Percentiles rank a stretch among this genome's conserved stretches.
Conservation (phyloP, 352 stramenopile genomes). For the Globisporangium nodosum region DNA sequence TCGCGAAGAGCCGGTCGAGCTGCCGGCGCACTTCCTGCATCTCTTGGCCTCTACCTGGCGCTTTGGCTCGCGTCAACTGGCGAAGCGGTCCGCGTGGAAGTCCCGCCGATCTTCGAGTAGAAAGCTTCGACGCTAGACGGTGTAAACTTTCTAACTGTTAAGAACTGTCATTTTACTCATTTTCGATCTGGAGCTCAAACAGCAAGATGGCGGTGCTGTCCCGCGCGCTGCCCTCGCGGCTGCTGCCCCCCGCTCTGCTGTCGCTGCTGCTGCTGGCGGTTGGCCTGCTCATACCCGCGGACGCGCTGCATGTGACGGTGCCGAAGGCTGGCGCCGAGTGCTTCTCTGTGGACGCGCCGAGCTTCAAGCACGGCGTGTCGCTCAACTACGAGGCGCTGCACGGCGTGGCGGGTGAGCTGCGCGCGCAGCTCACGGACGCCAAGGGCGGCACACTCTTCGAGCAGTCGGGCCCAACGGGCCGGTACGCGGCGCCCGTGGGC, state of each 20-base stretch:
- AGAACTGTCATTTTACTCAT: too few relatives aligned
- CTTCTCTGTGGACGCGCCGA: conserved; percentile 65
- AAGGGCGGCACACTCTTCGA: conserved; percentile 52
- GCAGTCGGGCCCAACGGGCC: conserved; percentile 41
- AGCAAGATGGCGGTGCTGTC: neutral
- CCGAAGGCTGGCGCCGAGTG: conserved; percentile 43
- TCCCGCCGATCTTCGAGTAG: neutral
- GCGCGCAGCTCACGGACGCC: conserved; percentile 59
- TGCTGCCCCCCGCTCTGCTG: neutral
- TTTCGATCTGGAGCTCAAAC: too few relatives aligned
- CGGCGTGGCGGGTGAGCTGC: conserved; percentile 65
- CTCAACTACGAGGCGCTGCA: conserved; percentile 82
- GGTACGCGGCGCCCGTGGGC: conserved; percentile 51
- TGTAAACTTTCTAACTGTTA: neutral
- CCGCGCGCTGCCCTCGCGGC: neutral
- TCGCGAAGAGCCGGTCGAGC: conserved; percentile 78
- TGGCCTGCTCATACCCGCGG: conserved; percentile 10
- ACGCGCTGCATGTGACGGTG: conserved; percentile 49
- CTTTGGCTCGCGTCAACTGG: neutral
- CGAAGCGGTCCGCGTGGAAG: too few relatives aligned
- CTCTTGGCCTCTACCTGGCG: too few relatives aligned
- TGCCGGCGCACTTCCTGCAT: conserved; percentile 67
- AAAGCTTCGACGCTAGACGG: neutral
- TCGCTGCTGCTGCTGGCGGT: conserved; percentile 18
- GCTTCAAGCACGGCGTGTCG: conserved; percentile 79